Conservation (phyloP, 148 eudicot species). For the Vaccinium myrtillus region DNA sequence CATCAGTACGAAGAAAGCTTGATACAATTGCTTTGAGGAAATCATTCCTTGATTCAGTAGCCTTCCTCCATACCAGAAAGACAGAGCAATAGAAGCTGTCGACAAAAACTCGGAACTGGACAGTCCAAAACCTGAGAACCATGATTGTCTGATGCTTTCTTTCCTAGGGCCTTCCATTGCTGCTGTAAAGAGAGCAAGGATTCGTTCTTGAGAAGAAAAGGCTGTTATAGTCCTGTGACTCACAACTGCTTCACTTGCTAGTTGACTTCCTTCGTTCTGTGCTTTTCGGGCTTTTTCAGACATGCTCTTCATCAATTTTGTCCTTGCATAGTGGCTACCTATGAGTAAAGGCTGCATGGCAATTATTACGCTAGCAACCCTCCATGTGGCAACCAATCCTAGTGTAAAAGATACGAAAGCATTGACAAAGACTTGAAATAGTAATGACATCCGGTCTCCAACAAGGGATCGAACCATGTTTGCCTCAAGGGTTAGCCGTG, state of each 20-base stretch:
- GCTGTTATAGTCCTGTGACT: conserved; percentile 36
- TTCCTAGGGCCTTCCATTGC: conserved; percentile 28
- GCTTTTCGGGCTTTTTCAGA: conserved; percentile 24
- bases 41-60: conserved; percentile 22
- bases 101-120: conserved; percentile 19
- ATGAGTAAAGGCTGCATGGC: conserved; percentile 30
- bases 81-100: conserved; percentile 23
- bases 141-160: conserved; percentile 31
- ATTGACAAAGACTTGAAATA: conserved; percentile 25
- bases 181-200: conserved; percentile 19
- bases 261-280: conserved; percentile 30
- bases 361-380: conserved; percentile 27
- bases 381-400: conserved; percentile 25
- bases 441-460: conserved; percentile 34
- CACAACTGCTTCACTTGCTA: conserved; percentile 37
- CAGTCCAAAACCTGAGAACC: conserved; percentile 33
- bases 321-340: conserved; percentile 20
- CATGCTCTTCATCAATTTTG: conserved; percentile 24
- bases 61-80: conserved; percentile 39
- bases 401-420: conserved; percentile 19
- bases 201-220: conserved; percentile 24
- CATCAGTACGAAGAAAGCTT: conserved; percentile 35
- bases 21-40: conserved; percentile 25
- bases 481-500: conserved; percentile 28
- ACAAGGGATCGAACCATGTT: conserved; percentile 32